Evolutionary conservation across 1,139 yeast species (phyloP), one percentile per base, ranked within the genome.

Genomic region (Candida sp.): DNA sequence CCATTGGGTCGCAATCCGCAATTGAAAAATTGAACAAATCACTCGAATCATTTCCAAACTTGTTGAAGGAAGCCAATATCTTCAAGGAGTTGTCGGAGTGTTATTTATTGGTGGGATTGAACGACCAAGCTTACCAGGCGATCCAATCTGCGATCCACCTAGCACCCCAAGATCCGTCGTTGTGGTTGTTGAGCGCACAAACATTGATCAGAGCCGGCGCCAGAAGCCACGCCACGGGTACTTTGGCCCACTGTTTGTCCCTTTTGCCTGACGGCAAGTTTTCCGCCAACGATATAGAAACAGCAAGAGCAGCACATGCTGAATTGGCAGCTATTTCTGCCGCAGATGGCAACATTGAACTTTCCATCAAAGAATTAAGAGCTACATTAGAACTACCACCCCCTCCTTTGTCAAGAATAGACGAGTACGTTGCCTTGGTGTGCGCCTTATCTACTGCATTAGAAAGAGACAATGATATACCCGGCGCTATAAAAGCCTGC

Each of bases 301-400:
- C 80, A 2, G 81, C 83, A 0, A 67, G 85, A 51, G 73, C 78
- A 26, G 78, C 81, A 3, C 86, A 81, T 62, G 77, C 82, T 3
- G 84, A 81, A 56, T 65, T 83, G 50, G 85, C 84, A 0, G 78
- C 81, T 7, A 70, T 82, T 30, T 81, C 82, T 9, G 77, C 81
- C 3, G 73, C 78, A n/a, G 81, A 80, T 42, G 79, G 79, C 23
- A 75, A 81, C 58, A 70, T 77, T 46, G 82, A 80, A 50, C 58
- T 69, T 41, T 77, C 82, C 25, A 74, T 78, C 12, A 68, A 75
- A 8, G 86, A 83, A 59, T 61, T 82, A 34, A 71, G 77, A 11
- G 74, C 78, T 0, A 80, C 85, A 0, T 66, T 82, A 49, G 70
- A 81, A 31, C 65, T 80, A 42, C 81, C 81, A 1, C 81, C 84